These are phyloP conservation scores for Ustilago curta DNA, from an alignment of 1,284 basidiomycete species.

Conservation along the genomic window DNA sequence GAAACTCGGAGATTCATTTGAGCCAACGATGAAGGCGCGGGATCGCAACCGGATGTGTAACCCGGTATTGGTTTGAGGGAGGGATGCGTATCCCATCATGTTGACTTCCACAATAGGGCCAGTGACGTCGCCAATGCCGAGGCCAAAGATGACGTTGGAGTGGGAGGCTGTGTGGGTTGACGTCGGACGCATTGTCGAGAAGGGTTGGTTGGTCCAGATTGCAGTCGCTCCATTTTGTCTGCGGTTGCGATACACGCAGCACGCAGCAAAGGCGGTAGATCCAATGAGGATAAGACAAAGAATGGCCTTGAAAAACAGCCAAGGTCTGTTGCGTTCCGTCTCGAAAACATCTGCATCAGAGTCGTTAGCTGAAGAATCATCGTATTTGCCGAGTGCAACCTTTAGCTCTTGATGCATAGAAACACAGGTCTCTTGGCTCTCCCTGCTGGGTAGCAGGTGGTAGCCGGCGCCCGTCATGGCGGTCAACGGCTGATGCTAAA, in stretches of 20 bases:
- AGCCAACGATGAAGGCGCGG: conserved; percentile 80
- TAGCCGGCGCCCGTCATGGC: conserved; percentile 43
- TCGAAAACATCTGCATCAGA: background rate
- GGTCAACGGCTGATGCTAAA: conserved; percentile 10
- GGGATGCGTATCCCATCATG: conserved; percentile 78
- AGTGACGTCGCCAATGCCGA: conserved; percentile 80
- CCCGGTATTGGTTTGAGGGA: conserved; percentile 79
- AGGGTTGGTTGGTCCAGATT: conserved; percentile 12
- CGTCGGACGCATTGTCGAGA: background rate
- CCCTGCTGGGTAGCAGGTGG: conserved; percentile 32
- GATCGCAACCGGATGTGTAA: conserved; percentile 83
- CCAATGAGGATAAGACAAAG: conserved; percentile 23
- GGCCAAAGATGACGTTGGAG: conserved; percentile 39
- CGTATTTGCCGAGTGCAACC: conserved; percentile 4
- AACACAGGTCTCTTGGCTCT: conserved; percentile 39
- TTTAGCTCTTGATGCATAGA: conserved; percentile 17
- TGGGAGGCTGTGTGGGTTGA: conserved; percentile 1
- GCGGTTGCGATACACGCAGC: conserved; percentile 23
- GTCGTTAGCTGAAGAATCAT: background rate
- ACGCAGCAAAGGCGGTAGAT: conserved; percentile 17
- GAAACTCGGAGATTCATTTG: background rate
- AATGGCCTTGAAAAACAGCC: conserved; percentile 26
- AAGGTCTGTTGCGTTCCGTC: conserved; percentile 3
- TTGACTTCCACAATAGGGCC: conserved; percentile 73
- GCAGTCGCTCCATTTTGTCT: background rate